Percentiles rank a stretch among this genome's conserved stretches.
phyloP scores from a whole-genome alignment of 805 yeast species.

The Jamesozyma lodderae region DNA sequence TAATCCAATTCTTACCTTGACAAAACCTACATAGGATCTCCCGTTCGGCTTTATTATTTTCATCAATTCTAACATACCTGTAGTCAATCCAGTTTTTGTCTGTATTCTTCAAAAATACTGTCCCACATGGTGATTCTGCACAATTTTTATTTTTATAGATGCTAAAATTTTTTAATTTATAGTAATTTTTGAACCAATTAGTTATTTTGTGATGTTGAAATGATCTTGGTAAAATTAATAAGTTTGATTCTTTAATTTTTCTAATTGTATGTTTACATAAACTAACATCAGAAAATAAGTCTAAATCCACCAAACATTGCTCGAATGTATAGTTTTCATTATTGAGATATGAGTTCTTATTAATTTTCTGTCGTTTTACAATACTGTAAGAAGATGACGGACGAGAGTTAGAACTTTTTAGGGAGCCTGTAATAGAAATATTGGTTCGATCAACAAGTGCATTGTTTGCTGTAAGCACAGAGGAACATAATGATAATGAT shows the following conservation, averaged over 20 bases:
- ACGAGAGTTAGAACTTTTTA: too few relatives aligned
- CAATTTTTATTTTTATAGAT: not conserved
- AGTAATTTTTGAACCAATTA: conserved; percentile 8
- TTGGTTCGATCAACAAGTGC: not conserved
- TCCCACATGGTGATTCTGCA: not conserved
- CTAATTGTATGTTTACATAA: not conserved
- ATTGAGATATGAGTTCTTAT: not conserved
- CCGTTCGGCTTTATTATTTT: conserved; percentile 2
- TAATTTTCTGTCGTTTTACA: too few relatives aligned
- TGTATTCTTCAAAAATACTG: not conserved
- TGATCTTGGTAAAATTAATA: conserved; percentile 10
- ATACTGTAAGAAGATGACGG: too few relatives aligned
- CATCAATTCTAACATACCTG: conserved; percentile 8
- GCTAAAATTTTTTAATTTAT: not conserved
- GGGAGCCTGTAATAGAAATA: not conserved
- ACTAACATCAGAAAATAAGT: not conserved
- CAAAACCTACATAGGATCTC: conserved; percentile 18
- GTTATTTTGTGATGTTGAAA: conserved; percentile 18
- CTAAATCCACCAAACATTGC: not conserved
- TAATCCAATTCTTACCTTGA: conserved; percentile 19
- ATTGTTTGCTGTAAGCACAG: not conserved
- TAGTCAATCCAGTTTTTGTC: conserved; percentile 5
- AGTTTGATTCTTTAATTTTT: not conserved
- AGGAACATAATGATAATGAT: too few relatives aligned
- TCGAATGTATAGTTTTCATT: not conserved